Evolutionary conservation across 108 stramenopile species (phyloP).

Genomic region (Cyclotella distinguenda): DNA sequence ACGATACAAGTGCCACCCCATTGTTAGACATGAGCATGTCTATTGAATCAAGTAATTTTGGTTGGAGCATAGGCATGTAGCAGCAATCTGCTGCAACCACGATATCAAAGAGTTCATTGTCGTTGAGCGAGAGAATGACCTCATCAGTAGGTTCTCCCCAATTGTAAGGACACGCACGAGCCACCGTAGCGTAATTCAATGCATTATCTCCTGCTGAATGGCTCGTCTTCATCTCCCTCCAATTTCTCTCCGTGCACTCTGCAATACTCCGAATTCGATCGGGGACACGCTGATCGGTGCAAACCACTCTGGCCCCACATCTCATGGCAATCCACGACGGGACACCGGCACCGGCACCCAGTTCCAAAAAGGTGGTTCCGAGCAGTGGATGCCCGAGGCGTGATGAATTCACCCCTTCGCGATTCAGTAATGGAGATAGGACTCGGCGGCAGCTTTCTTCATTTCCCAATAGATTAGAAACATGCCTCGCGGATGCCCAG

Average conservation of each 20-base stretch:
- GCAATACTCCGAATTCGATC: conserved; percentile 52
- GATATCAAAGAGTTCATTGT: conserved; percentile 34
- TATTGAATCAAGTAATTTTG: conserved; percentile 34
- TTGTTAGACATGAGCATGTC: conserved; percentile 19
- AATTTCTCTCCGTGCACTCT: conserved; percentile 43
- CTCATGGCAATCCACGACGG: conserved; percentile 52
- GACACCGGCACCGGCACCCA: conserved; percentile 52
- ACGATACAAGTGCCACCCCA: conserved; percentile 42
- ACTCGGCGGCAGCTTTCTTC: conserved; percentile 30
- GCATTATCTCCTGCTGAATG: neutral
- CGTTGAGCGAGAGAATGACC: conserved; percentile 10
- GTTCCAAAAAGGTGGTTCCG: conserved; percentile 33
- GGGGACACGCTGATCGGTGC: conserved; percentile 47
- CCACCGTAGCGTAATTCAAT: conserved; percentile 4
- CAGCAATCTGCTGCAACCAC: conserved; percentile 53
- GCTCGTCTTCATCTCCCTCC: conserved; percentile 6
- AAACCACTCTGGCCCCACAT: conserved; percentile 53
- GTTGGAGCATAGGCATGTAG: conserved; percentile 51
- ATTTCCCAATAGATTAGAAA: conserved; percentile 43
- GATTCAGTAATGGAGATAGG: conserved; percentile 8
- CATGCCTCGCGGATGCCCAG: conserved; percentile 50
- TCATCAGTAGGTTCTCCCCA: conserved; percentile 42
- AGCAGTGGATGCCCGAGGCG: conserved; percentile 24
- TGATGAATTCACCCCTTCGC: neutral
- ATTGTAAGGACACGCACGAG: conserved; percentile 34